A percentile compares a stretch with the other conserved stretches of the same genome.
These are phyloP conservation scores for Neurospora sp. DNA, from an alignment of 495 filamentous ascomycete species.

Conservation along the genomic window DNA sequence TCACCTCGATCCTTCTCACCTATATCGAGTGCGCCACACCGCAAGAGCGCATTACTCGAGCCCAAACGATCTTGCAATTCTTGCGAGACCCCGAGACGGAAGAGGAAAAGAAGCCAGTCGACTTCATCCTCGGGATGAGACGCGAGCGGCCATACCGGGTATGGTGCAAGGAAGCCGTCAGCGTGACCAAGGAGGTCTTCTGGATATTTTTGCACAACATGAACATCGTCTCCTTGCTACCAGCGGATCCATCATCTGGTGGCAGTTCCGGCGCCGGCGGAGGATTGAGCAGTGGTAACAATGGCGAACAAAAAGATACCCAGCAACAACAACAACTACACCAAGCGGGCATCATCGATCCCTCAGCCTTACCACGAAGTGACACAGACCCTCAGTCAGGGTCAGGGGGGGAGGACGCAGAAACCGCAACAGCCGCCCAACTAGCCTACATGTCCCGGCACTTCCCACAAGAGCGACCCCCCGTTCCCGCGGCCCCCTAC, in stretches of 20 bases:
- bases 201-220: slow-evolving; percentile 97
- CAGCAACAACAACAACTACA: not conserved
- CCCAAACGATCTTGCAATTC: slow-evolving; percentile 62
- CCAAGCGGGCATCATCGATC: not conserved
- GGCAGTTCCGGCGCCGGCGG: not conserved
- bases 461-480: slow-evolving; percentile 81
- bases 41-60: slow-evolving; percentile 47
- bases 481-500: slow-evolving; percentile 90
- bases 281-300: slow-evolving; percentile 1
- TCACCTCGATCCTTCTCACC: slow-evolving; percentile 76
- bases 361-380: not conserved
- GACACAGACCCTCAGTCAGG: not conserved
- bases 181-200: slow-evolving; percentile 95
- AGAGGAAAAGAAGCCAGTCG: slow-evolving; percentile 63
- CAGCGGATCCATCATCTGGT: slow-evolving; percentile 17
- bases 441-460: slow-evolving; percentile 54
- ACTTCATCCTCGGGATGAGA: slow-evolving; percentile 83
- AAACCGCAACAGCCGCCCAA: slow-evolving; percentile 15
- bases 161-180: slow-evolving; percentile 86
- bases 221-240: slow-evolving; percentile 66
- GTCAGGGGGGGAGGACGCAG: slow-evolving; percentile 9
- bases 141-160: slow-evolving; percentile 79
- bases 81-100: slow-evolving; percentile 70
- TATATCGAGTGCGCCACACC: slow-evolving; percentile 56
- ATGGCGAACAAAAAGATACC: not conserved